These are phyloP conservation scores for Ganoderma meredithae DNA, from an alignment of 1,284 basidiomycete species.

Conservation along the genomic window DNA sequence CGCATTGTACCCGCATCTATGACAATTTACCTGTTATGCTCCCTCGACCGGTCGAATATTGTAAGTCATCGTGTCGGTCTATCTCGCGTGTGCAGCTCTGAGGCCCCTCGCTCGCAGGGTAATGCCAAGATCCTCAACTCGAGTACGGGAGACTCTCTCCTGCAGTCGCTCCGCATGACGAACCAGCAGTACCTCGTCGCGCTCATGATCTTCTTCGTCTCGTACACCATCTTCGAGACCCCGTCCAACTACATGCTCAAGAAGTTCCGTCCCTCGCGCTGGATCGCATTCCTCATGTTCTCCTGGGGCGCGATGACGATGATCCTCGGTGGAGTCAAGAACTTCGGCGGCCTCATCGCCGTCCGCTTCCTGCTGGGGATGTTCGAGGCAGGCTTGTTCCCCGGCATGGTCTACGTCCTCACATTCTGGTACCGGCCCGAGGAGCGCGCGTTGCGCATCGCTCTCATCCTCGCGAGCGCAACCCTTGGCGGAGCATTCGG, in stretches of 20 bases:
- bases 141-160: constrained; percentile 43
- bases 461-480: constrained; percentile 47
- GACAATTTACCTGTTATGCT: constrained; percentile 48
- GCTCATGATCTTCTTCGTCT: constrained; percentile 49
- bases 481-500: constrained; percentile 54
- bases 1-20: constrained; percentile 40
- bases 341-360: constrained; percentile 45
- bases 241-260: constrained; percentile 54
- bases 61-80: constrained; percentile 30
- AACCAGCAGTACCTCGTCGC: constrained; percentile 45
- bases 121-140: constrained; percentile 48
- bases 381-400: constrained; percentile 72
- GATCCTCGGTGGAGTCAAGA: constrained; percentile 43
- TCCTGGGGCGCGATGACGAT: constrained; percentile 51
- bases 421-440: constrained; percentile 51
- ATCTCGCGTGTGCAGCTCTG: not conserved
- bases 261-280: constrained; percentile 45
- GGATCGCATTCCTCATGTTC: constrained; percentile 48
- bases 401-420: constrained; percentile 58
- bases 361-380: constrained; percentile 68
- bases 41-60: constrained; percentile 48
- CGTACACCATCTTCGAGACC: constrained; percentile 48
- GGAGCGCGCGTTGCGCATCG: constrained; percentile 49
- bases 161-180: constrained; percentile 42
- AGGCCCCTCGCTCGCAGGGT: constrained; percentile 32